These are phyloP conservation scores for Metschnikowia lunata DNA, from an alignment of 805 yeast genomes.

Conservation along the genomic window DNA sequence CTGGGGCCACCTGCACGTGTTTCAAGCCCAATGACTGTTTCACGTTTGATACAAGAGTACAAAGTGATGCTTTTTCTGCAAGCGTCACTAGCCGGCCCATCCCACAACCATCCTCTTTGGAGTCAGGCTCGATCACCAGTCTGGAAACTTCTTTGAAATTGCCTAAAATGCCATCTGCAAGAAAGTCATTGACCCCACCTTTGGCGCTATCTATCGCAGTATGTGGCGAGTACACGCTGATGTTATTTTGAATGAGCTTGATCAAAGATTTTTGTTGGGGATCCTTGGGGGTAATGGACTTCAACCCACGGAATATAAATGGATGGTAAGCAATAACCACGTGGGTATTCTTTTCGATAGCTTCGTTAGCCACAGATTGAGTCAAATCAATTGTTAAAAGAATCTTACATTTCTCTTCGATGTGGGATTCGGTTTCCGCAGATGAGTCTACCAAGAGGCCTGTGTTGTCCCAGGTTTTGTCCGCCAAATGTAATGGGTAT, in stretches of 20 bases:
- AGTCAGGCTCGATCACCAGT: slow-evolving; percentile 43
- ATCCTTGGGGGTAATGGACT: slow-evolving; percentile 55
- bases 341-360: slow-evolving; percentile 50
- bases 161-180: slow-evolving; percentile 53
- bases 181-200: slow-evolving; percentile 95
- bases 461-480: slow-evolving; percentile 90
- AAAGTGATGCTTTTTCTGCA: slow-evolving; percentile 38
- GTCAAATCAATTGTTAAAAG: slow-evolving; percentile 85
- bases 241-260: slow-evolving; percentile 66
- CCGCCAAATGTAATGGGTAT: slow-evolving; percentile 83
- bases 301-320: slow-evolving; percentile 85
- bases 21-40: slow-evolving; percentile 51
- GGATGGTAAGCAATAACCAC: slow-evolving; percentile 87
- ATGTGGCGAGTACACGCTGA: slow-evolving; percentile 92
- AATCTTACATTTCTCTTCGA: slow-evolving; percentile 26
- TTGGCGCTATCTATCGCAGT: slow-evolving; percentile 91
- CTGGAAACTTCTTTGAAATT: slow-evolving; percentile 23
- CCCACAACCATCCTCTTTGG: slow-evolving; percentile 55
- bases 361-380: slow-evolving; percentile 78
- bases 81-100: slow-evolving; percentile 72
- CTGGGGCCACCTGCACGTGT: slow-evolving; percentile 59
- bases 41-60: slow-evolving; percentile 43
- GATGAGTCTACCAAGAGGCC: slow-evolving; percentile 78
- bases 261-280: slow-evolving; percentile 81
- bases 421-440: slow-evolving; percentile 8